Evolutionary conservation across 169 alveolate genomes (phyloP), one percentile per base, ranked within the genome.

Genomic region (Pseudocohnilembus persalinus): DNA sequence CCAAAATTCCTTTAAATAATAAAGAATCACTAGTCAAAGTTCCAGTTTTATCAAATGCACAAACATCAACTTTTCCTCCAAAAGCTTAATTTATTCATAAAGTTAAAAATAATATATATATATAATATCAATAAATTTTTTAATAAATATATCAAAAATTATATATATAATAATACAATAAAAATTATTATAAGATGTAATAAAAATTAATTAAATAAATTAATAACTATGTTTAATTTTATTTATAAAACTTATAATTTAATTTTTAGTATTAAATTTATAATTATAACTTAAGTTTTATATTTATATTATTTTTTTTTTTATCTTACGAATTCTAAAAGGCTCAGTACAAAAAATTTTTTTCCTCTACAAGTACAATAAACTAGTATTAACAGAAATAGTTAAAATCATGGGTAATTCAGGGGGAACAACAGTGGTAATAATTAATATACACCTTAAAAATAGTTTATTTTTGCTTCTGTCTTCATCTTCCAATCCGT

Each of bases 1-100:
- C 89, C 0, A 90, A 90, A 64, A 93, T 81, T 28, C 97, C 97
- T 76, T 86, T 83, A 31, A 95, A 81, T 26, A 85, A 32, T 33
- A 93, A 88, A 35, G 91, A 95, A 93, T 98, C 99, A 75, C 97
- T 94, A 1, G 99, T 98, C 64, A 99, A 94, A 1, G 99, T 99
- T 31, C 99, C 99, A 1, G 99, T 99, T 92, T 99, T 99, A 86
- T 99, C 99, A 93, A 97, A 99, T 30, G 99, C 98, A 77, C 98
- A 94, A 31, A 88, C 91, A 72, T 88, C 87, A 31, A 91, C 89
- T 89, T 96, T 94, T 0, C 99, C 99, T 24, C 99, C 99, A 84
- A 96, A 95, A 27, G 99, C 68, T 49, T 11, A 49, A 49, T 49
- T 11, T 49, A 11, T 49, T 49, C 4, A 49, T 11, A 49, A 11